Evolutionary conservation across 129 eudicot species (phyloP).

Genomic region (Centrapalus pauciflorus): DNA sequence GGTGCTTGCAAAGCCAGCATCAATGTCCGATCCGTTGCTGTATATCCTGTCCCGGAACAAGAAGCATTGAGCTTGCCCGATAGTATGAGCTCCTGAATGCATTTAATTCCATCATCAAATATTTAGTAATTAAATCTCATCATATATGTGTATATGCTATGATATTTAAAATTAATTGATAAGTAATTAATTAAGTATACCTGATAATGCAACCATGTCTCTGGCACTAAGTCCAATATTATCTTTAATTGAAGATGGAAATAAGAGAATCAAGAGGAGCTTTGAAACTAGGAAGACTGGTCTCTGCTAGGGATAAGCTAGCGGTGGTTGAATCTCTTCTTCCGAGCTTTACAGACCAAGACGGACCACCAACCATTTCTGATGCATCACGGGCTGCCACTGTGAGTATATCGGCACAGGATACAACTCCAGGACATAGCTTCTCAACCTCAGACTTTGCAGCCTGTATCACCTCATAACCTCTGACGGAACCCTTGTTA

Average conservation of each 20-base stretch:
- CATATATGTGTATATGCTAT: background rate
- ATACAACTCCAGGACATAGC: slow-evolving; percentile 53
- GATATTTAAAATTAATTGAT: background rate
- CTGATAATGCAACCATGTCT: slow-evolving; percentile 76
- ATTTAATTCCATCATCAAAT: background rate
- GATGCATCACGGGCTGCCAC: slow-evolving; percentile 71
- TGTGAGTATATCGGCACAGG: slow-evolving; percentile 63
- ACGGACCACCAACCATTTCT: slow-evolving; percentile 61
- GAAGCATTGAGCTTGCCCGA: slow-evolving; percentile 59
- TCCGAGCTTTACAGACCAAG: slow-evolving; percentile 65
- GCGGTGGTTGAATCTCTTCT: slow-evolving; percentile 68
- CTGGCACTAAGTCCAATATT: slow-evolving; percentile 46
- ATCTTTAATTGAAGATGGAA: slow-evolving; percentile 37
- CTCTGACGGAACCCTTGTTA: slow-evolving; percentile 40
- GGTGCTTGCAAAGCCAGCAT: slow-evolving; percentile 38
- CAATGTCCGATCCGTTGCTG: slow-evolving; percentile 56
- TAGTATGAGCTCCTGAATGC: slow-evolving; percentile 63
- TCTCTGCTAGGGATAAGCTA: slow-evolving; percentile 42
- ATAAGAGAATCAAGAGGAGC: slow-evolving; percentile 41
- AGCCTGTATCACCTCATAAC: slow-evolving; percentile 39
- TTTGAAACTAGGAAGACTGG: slow-evolving; percentile 44
- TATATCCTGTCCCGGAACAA: slow-evolving; percentile 53
- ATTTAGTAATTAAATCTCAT: background rate
- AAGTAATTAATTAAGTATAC: slow-evolving; percentile 19
- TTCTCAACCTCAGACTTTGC: slow-evolving; percentile 50